Evolutionary conservation across 1,284 basidiomycete genomes (phyloP).

Genomic region (Ustanciosporium gigantosporum): DNA sequence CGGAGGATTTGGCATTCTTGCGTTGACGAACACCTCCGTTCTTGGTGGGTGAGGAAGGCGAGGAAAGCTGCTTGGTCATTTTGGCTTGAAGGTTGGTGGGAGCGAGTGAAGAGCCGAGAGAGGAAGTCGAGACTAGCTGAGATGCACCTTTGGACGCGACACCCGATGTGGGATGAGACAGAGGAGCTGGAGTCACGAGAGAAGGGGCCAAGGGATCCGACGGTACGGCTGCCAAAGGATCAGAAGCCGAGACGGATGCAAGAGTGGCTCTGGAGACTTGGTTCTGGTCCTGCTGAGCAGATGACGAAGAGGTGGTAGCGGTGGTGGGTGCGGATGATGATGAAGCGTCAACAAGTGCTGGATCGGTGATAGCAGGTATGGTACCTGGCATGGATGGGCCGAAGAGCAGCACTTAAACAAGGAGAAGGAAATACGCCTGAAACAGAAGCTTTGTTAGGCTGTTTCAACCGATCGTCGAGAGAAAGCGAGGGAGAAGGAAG

Average conservation of each 20-base stretch:
- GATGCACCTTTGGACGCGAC: conserved; percentile 33
- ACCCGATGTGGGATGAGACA: conserved; percentile 18
- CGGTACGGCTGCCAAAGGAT: conserved; percentile 7
- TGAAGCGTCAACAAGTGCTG: background rate
- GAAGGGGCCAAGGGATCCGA: conserved; percentile 20
- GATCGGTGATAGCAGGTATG: conserved; percentile 1
- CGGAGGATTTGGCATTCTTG: conserved; percentile 1
- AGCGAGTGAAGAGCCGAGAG: conserved; percentile 20
- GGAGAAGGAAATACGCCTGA: too few relatives aligned
- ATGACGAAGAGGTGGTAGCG: conserved; percentile 1
- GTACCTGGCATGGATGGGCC: conserved; percentile 4
- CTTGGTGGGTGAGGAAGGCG: conserved; percentile 3
- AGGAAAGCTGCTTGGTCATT: conserved; percentile 32
- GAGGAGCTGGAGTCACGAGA: conserved; percentile 20
- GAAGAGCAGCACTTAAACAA: background rate
- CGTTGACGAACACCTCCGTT: conserved; percentile 20
- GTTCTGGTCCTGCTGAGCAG: conserved; percentile 15
- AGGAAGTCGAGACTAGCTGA: conserved; percentile 16
- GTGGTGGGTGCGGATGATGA: conserved; percentile 2
- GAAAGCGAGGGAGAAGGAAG: too few relatives aligned
- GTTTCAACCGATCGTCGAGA: too few relatives aligned
- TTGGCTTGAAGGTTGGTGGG: conserved; percentile 32
- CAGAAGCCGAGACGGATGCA: conserved; percentile 6
- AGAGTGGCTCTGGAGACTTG: conserved; percentile 14
- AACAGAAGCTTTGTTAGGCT: too few relatives aligned